These are phyloP conservation scores for Camelina hispida DNA, from an alignment of 345 rosid species.

Conservation along the genomic window DNA sequence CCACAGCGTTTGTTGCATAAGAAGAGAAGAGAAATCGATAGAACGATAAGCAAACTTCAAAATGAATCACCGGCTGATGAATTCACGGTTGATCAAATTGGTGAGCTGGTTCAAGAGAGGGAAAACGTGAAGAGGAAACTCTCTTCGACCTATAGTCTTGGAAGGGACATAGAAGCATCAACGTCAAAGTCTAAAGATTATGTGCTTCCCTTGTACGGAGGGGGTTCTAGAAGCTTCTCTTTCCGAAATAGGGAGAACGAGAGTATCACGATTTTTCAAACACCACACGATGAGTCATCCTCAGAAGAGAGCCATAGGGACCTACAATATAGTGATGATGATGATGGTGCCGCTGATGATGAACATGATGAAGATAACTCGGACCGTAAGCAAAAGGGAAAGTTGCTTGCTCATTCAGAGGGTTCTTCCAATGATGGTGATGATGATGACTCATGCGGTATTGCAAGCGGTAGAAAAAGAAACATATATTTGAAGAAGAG, in stretches of 20 bases:
- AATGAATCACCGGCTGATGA: slow-evolving; percentile 52
- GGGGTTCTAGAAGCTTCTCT: slow-evolving; percentile 58
- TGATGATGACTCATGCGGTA: slow-evolving; percentile 11
- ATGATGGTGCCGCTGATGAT: slow-evolving; percentile 36
- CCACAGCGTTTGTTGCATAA: slow-evolving; percentile 68
- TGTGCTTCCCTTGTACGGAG: slow-evolving; percentile 58
- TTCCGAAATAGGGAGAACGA: slow-evolving; percentile 56
- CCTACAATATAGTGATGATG: slow-evolving; percentile 5
- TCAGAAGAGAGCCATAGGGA: slow-evolving; percentile 43
- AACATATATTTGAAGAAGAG: slow-evolving; percentile 32
- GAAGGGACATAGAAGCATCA: slow-evolving; percentile 54
- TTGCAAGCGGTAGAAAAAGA: slow-evolving; percentile 33
- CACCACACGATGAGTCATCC: slow-evolving; percentile 52
- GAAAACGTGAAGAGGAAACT: slow-evolving; percentile 66
- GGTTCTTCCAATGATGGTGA: slow-evolving; percentile 36
- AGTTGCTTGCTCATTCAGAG: slow-evolving; percentile 20
- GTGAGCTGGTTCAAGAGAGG: slow-evolving; percentile 59
- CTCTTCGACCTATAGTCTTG: slow-evolving; percentile 80
- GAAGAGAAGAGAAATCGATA: slow-evolving; percentile 69
- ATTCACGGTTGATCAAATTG: slow-evolving; percentile 51
- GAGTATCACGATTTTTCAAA: slow-evolving; percentile 51
- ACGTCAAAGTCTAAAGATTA: slow-evolving; percentile 41
- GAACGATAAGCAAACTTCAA: slow-evolving; percentile 62
- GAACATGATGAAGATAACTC: slow-evolving; percentile 33
- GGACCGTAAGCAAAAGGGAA: slow-evolving; percentile 31